Evolutionary conservation across 1,284 basidiomycete genomes (phyloP), one percentile per base, ranked within the genome.

Genomic region (Tylopilus sp.): DNA sequence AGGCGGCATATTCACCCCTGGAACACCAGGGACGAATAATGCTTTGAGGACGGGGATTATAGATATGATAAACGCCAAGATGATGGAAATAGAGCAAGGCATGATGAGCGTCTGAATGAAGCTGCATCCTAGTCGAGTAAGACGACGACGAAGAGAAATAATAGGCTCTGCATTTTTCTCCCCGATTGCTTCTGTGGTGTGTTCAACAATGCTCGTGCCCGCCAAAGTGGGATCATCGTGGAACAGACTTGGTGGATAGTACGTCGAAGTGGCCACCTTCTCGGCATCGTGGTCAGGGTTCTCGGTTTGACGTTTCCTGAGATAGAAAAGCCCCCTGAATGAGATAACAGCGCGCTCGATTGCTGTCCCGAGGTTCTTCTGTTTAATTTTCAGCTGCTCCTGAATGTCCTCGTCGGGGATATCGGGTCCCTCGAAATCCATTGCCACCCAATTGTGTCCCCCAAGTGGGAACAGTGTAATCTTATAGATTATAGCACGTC

Each of bases 31-130:
- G 1, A 85, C 75, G 58, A 93, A 89, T 7, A 93, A 76, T 0
- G 82, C 87, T 65, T 92, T 92, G 52, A 93, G 76, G 1, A 79
- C 77, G 2, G 78, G 78, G 1, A 91, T 70, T 6, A 92, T 74
- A 0, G 89, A 82, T 57, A 87, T 82, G 29, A 82, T 73, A 48
- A 93, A 79, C 1, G 84, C 75, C n/a, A 82, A n/a, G 46, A 87
- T 64, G 55, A 92, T 86, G 2, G 84, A 71, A 29, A 88, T 66
- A 0, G 87, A 86, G 1, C 79, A 71, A 0, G 89, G 86, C 3
- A 69, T 72, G 6, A 79, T 54, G 7, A 85, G 63, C 0, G 81
- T 77, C 28, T 66, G 67, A 20, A 82, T 32, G 49, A 83, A 72
- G 0, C 59, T 60, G 7, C 50, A 53, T 29, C 61, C 48, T 43